phyloP scores from a whole-genome alignment of 805 yeast species.

The Cyberlindnera saturnus region DNA sequence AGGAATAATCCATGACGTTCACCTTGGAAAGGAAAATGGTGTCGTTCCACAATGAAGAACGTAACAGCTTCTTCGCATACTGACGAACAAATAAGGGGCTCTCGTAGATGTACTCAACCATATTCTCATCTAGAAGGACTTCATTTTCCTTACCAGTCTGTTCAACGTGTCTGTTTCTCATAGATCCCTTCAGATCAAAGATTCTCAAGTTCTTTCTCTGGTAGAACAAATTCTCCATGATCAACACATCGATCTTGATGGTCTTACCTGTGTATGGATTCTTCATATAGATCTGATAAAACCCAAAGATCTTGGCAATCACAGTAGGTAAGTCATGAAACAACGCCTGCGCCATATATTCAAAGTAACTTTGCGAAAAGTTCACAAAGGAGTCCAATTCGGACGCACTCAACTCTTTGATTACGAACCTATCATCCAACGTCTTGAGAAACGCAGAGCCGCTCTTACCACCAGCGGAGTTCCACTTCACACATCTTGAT shows the following conservation, averaged over 20 bases:
- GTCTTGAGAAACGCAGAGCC: slow-evolving; percentile 94
- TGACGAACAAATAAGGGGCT: slow-evolving; percentile 92
- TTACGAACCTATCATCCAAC: slow-evolving; percentile 79
- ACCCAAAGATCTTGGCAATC: slow-evolving; percentile 90
- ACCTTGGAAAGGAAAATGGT: slow-evolving; percentile 89
- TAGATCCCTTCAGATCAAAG: slow-evolving; percentile 94
- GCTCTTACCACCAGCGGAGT: slow-evolving; percentile 92
- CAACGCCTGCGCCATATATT: slow-evolving; percentile 90
- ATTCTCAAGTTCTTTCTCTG: slow-evolving; percentile 75
- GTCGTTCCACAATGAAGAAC: slow-evolving; percentile 93
- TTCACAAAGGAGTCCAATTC: slow-evolving; percentile 92
- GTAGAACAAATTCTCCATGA: slow-evolving; percentile 93
- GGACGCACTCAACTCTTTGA: slow-evolving; percentile 80
- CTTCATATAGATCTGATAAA: slow-evolving; percentile 86
- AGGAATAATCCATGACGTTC: slow-evolving; percentile 98
- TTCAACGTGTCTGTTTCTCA: slow-evolving; percentile 94
- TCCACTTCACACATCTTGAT: slow-evolving; percentile 93
- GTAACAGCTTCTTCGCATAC: slow-evolving; percentile 75
- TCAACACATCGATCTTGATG: slow-evolving; percentile 82
- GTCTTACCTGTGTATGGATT: slow-evolving; percentile 71
- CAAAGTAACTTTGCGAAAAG: slow-evolving; percentile 95
- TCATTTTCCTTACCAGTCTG: slow-evolving; percentile 95
- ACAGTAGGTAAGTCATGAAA: slow-evolving; percentile 95
- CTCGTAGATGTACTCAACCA: slow-evolving; percentile 97
- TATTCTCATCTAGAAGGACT: slow-evolving; percentile 90